Conservation (phyloP, 371 early-diverging fungal species). For the Catenaria anguillulae region DNA sequence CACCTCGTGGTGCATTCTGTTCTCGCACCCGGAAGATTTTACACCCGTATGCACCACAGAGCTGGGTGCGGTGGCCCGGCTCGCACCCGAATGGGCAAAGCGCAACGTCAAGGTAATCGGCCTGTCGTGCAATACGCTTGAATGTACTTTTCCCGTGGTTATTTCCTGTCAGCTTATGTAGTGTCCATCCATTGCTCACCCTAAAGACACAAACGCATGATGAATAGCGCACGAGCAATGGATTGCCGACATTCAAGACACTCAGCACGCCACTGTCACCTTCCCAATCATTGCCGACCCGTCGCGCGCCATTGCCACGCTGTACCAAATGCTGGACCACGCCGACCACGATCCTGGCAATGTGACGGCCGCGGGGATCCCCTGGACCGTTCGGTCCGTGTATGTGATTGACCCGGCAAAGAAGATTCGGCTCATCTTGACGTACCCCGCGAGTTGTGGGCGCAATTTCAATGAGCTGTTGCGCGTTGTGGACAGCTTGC, state of each 20-base stretch:
- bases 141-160: background rate
- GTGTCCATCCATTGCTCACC: too few relatives aligned
- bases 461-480: conserved; percentile 92
- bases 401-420: conserved; percentile 88
- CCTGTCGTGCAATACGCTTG: conserved; percentile 70
- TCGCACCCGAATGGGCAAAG: conserved; percentile 52
- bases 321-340: conserved; percentile 88
- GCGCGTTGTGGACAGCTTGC: conserved; percentile 79
- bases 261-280: too few relatives aligned
- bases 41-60: conserved; percentile 95
- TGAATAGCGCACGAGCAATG: too few relatives aligned
- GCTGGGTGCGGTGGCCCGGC: conserved; percentile 73
- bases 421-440: conserved; percentile 68
- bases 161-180: too few relatives aligned
- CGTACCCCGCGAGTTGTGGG: conserved; percentile 79
- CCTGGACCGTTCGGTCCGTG: conserved; percentile 86
- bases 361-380: conserved; percentile 24
- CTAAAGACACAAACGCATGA: too few relatives aligned
- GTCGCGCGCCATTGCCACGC: conserved; percentile 60
- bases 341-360: conserved; percentile 63
- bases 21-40: conserved; percentile 91
- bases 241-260: too few relatives aligned
- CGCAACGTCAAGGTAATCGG: conserved; percentile 84
- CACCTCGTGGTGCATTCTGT: conserved; percentile 77
- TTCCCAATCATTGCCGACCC: conserved; percentile 87